A percentile compares a stretch with the other conserved stretches of the same genome.
Evolutionary conservation across 768 basidiomycete species (phyloP).

Genomic region (Amanita jacksonii): DNA sequence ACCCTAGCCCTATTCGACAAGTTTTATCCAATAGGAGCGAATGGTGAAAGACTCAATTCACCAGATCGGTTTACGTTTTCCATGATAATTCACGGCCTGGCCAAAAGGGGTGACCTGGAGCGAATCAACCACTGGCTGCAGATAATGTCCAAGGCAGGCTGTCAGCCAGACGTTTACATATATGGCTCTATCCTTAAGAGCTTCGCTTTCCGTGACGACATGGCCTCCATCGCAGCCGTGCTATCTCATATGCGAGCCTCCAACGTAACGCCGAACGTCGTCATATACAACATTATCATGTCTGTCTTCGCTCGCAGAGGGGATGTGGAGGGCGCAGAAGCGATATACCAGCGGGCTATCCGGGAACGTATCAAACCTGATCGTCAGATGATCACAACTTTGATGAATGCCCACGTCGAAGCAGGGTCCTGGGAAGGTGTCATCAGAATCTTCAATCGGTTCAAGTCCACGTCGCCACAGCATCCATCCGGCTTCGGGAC

Average conservation of each 20-base stretch:
- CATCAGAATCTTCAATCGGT: slow-evolving; percentile 57
- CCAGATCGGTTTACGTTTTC: slow-evolving; percentile 47
- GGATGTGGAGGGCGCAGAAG: slow-evolving; percentile 58
- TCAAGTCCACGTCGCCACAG: slow-evolving; percentile 25
- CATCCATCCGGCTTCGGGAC: slow-evolving; percentile 35
- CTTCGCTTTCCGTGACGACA: slow-evolving; percentile 45
- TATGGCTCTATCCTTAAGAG: slow-evolving; percentile 53
- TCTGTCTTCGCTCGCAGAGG: slow-evolving; percentile 50
- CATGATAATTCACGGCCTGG: slow-evolving; percentile 43
- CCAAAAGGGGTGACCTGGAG: slow-evolving; percentile 34
- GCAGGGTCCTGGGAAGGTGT: slow-evolving; percentile 73
- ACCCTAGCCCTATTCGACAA: slow-evolving; percentile 43
- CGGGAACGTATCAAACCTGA: slow-evolving; percentile 55
- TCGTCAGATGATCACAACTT: slow-evolving; percentile 49
- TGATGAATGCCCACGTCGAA: slow-evolving; percentile 81
- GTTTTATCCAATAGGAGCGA: slow-evolving; percentile 34
- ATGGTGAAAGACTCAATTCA: slow-evolving; percentile 20
- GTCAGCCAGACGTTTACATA: slow-evolving; percentile 43
- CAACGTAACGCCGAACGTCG: slow-evolving; percentile 34
- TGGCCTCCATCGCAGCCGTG: slow-evolving; percentile 37
- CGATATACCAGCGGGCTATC: slow-evolving; percentile 55
- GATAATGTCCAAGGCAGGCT: slow-evolving; percentile 36
- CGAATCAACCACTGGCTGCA: slow-evolving; percentile 45
- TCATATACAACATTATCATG: slow-evolving; percentile 61
- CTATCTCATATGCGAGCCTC: slow-evolving; percentile 53